Percentiles rank a stretch among this genome's conserved stretches.
Evolutionary conservation across 257 asterid species (phyloP).

Genomic region (Solanum pinnatisectum): DNA sequence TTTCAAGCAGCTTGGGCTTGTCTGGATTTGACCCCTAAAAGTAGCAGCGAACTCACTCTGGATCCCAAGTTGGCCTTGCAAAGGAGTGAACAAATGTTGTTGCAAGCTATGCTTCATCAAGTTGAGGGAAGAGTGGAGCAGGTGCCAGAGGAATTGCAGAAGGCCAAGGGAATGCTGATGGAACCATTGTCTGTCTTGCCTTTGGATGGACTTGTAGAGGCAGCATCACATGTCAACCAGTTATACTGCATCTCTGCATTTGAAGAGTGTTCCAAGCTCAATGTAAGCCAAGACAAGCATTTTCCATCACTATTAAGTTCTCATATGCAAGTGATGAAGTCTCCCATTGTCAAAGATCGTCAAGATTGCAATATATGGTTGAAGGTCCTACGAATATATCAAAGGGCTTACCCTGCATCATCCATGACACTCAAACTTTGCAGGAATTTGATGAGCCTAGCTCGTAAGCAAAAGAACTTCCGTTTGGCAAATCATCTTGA

Average conservation of each 20-base stretch:
- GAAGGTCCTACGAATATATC: conserved; percentile 78
- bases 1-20: conserved; percentile 86
- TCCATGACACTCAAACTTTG: conserved; percentile 74
- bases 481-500: conserved; percentile 68
- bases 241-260: conserved; percentile 72
- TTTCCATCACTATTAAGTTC: conserved; percentile 47
- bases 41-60: conserved; percentile 77
- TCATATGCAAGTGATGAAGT: conserved; percentile 57
- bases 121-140: conserved; percentile 69
- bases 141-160: conserved; percentile 68
- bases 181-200: conserved; percentile 76
- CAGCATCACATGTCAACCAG: conserved; percentile 78
- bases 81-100: conserved; percentile 96
- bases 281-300: conserved; percentile 35
- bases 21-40: conserved; percentile 96
- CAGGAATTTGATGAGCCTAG: conserved; percentile 57
- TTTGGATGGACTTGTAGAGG: conserved; percentile 78
- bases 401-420: conserved; percentile 49
- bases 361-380: conserved; percentile 97
- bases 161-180: conserved; percentile 75
- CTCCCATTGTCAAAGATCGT: conserved; percentile 45
- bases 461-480: conserved; percentile 81
- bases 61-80: conserved; percentile 93
- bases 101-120: conserved; percentile 94
- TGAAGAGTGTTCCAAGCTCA: conserved; percentile 52